Evolutionary conservation across 2,329 filamentous ascomycete species (phyloP), one percentile per base, ranked within the genome.

Genomic region (Botrytis elliptica): DNA sequence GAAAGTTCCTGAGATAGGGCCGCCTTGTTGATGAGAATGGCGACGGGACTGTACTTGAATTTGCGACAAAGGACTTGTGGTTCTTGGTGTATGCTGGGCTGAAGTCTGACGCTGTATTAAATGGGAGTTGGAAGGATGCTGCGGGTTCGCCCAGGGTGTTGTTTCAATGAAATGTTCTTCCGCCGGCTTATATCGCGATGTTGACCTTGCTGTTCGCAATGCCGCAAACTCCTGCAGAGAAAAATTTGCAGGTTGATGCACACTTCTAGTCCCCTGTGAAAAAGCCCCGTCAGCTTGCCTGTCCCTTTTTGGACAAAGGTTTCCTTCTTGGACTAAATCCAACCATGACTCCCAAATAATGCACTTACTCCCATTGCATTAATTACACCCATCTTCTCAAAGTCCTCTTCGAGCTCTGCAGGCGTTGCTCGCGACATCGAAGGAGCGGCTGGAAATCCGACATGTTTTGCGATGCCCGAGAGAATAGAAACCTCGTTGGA

Each of bases 371-470:
- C 92, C 86, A 55, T 55, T 55, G 49, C 49, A 55, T 55, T 55
- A 55, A 25, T 86, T 85, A 98, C 95, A 80, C 92, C 92, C 86
- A 99, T 98, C 78, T 92, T 92, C 81, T 92, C 91, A 76, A 98
- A 85, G 83, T 99, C 96, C 68, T 95, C 92, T 72, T 97, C 93
- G 65, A 96, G 84, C 80, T 98, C 94, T 18, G 88, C 85, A 36
- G 88, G 83, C 55, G 91, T 91, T 40, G 93, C 92, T 60, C 92
- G 88, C 74, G 86, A 86, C 83, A 99, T 91, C 49, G 93, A 88
- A 33, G 96, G 96, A n/a, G 95, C 96, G 46, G 95, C 95, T 52
- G 96, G 96, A 83, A 99, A 99, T 38, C 96, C 96, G 79, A 97
- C 91, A 81, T 98, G 95, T 83, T 98, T 98, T 52, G 95, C 95